Conservation (phyloP, 495 filamentous ascomycete genomes). For the Haplographium delicatum region DNA sequence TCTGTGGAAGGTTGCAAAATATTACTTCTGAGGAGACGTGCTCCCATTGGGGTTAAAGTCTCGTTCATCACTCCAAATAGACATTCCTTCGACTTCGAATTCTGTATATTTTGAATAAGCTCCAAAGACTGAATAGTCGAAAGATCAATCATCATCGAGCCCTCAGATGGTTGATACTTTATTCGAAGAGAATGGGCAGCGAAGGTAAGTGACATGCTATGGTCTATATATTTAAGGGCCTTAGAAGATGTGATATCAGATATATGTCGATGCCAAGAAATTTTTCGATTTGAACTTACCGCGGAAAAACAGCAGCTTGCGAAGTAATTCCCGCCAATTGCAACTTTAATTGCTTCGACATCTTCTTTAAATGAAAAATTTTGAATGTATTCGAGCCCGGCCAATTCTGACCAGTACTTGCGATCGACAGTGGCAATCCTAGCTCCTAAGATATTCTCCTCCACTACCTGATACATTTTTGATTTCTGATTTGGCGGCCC, state of each 20-base stretch:
- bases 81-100: conserved; percentile 66
- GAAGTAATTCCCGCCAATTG: conserved; percentile 81
- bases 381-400: conserved; percentile 73
- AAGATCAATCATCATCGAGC: conserved; percentile 91
- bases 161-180: conserved; percentile 81
- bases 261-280: conserved; percentile 6
- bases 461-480: conserved; percentile 70
- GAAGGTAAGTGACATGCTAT: conserved; percentile 56
- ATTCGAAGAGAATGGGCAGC: conserved; percentile 74
- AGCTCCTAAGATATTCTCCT: conserved; percentile 57
- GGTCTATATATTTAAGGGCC: conserved; percentile 78
- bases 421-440: conserved; percentile 65
- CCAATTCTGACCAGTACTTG: conserved; percentile 81
- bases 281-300: conserved; percentile 41
- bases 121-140: conserved; percentile 81
- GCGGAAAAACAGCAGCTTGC: conserved; percentile 86
- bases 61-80: conserved; percentile 82
- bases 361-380: conserved; percentile 72
- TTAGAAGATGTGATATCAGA: conserved; percentile 31
- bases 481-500: conserved; percentile 56
- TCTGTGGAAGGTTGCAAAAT: conserved; percentile 89
- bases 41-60: conserved; percentile 83
- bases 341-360: conserved; percentile 69
- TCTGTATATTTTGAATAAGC: conserved; percentile 81
- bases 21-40: conserved; percentile 71